Percentiles rank a stretch among this genome's conserved stretches.
Conservation (phyloP, 2,329 filamentous ascomycete genomes). For the Chrysosporium queenslandicum region DNA sequence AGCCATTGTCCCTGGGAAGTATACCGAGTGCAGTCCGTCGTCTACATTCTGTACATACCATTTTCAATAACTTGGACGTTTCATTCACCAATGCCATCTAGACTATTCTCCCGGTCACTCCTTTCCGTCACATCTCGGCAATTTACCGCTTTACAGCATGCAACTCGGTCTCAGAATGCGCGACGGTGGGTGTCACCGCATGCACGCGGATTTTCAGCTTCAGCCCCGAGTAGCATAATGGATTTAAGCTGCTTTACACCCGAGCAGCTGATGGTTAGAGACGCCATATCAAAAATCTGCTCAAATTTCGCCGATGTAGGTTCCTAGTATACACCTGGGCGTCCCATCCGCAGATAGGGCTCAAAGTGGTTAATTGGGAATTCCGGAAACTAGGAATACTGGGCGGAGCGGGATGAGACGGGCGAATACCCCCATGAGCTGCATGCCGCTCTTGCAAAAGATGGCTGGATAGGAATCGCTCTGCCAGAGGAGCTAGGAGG, state of each 20-base stretch:
- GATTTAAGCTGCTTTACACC: slow-evolving; percentile 62
- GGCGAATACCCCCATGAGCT: slow-evolving; percentile 65
- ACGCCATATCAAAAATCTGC: slow-evolving; percentile 60
- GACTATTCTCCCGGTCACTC: slow-evolving; percentile 5
- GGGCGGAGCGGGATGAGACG: slow-evolving; percentile 61
- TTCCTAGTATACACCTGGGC: neutral
- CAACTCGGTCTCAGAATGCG: neutral
- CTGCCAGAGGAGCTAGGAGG: slow-evolving; percentile 66
- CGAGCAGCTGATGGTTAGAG: slow-evolving; percentile 61
- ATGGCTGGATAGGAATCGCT: slow-evolving; percentile 73
- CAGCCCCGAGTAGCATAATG: slow-evolving; percentile 46
- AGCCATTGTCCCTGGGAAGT: too few relatives aligned
- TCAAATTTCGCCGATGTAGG: slow-evolving; percentile 54
- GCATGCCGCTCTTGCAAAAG: slow-evolving; percentile 61
- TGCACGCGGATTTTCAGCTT: slow-evolving; percentile 27
- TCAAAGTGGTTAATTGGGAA: too few relatives aligned
- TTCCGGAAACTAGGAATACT: slow-evolving; percentile 58
- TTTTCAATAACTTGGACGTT: too few relatives aligned
- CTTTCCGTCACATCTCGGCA: neutral
- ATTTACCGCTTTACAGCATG: neutral
- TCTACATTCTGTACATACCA: too few relatives aligned
- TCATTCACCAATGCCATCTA: slow-evolving; percentile 11
- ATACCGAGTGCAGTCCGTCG: too few relatives aligned
- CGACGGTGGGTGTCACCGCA: slow-evolving; percentile 6
- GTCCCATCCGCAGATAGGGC: too few relatives aligned